Conservation (phyloP, 192 early-diverging fungal genomes). For the Coemansia sp. region DNA sequence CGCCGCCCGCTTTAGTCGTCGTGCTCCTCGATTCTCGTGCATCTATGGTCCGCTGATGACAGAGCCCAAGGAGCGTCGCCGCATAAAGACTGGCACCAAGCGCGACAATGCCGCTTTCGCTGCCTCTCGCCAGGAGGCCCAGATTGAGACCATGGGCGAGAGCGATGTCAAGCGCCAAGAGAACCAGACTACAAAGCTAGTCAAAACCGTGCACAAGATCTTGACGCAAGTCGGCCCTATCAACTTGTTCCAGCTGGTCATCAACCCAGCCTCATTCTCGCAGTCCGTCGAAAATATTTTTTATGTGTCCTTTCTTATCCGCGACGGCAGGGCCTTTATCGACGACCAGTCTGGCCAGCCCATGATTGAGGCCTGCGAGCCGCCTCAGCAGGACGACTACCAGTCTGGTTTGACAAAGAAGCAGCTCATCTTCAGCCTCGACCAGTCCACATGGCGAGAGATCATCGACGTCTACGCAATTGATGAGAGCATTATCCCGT, state of each 20-base stretch:
- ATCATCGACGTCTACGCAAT: conserved; percentile 71
- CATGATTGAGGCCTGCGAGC: conserved; percentile 64
- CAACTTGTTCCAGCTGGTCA: conserved; percentile 83
- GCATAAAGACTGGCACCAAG: conserved; percentile 4
- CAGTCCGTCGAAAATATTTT: conserved; percentile 98
- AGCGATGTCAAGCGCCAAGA: conserved; percentile 75
- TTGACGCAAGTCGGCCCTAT: conserved; percentile 61
- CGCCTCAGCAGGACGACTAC: conserved; percentile 73
- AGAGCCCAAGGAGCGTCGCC: conserved; percentile 26
- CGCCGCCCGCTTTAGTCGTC: conserved; percentile 57
- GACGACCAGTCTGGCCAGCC: conserved; percentile 72
- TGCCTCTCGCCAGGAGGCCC: conserved; percentile 22
- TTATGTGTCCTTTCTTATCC: conserved; percentile 93
- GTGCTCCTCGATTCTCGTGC: conserved; percentile 73
- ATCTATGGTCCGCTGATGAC: conserved; percentile 63
- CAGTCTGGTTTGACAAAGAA: conserved; percentile 66
- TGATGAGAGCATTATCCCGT: conserved; percentile 61
- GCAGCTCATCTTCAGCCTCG: conserved; percentile 78
- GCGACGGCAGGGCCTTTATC: conserved; percentile 79
- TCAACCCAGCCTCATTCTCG: conserved; percentile 87
- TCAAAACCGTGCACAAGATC: conserved; percentile 66
- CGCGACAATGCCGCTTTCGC: background rate
- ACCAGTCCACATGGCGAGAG: conserved; percentile 68
- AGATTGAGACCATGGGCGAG: conserved; percentile 62
- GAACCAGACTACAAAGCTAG: conserved; percentile 86